Base-by-base conservation (phyloP, 306 rosid genomes). In the Quercus suber region DNA sequence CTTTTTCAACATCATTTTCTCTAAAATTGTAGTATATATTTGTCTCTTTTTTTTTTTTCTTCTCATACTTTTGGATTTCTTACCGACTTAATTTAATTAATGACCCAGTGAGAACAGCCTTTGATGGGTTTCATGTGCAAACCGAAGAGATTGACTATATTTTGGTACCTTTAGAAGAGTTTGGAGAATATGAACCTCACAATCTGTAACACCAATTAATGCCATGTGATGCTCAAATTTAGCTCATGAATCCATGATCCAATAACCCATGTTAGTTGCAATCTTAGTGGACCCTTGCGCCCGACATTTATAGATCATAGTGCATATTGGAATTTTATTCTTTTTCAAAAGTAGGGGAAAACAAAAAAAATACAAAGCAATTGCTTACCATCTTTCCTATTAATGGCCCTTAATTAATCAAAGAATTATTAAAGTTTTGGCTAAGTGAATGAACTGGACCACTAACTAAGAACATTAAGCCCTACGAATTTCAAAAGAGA, bases 391-490 rank as follows among this genome's bases (percentile, higher is more conserved):
- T 81, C 76, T 81, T 25, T 71, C 73, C 72, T 9, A 59, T 41
- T 79, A 80, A 84, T 67, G 58, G 82, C 76, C 73, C 73, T 78
- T 57, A 64, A 80, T 81, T 71, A 80, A 82, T 51, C 78, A 87
- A 81, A 85, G 85, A 70, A 75, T 84, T 73, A 65, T 80, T 87
- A 81, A 92, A 84, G 90, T 86, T 55, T 74, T 20, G 75, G 77
- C 69, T 55, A 45, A 85, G 90, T 89, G 92, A 86, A 80, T 84
- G 95, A 84, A 84, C 81, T 89, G 86, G 89, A 83, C 82, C 90
- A 92, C 87, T 81, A 81, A 82, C 73, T 64, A 70, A 83, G 93
- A 87, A 89, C 88, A 84, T 83, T 87, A 75, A 87, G 83, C 86
- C 89, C 92, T 90, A 90, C 89, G 76, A 69, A 84, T 78, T 86